phyloP scores from a whole-genome alignment of 2,329 filamentous ascomycete genomes.

The Phialophora expanda region DNA sequence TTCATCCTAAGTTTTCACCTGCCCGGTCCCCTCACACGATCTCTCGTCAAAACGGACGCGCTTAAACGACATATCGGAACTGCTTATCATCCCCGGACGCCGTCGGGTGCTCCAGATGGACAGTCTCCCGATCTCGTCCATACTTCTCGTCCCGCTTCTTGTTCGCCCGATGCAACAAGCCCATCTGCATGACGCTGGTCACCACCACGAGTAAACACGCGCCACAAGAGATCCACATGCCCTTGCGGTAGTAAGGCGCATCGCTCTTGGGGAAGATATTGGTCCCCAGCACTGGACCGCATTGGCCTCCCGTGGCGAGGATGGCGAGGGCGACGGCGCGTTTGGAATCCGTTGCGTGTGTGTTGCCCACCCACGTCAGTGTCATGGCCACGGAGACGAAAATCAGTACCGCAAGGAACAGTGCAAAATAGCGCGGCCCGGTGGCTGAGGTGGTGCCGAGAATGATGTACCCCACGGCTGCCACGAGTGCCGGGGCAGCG shows the following conservation, averaged over 20 bases:
- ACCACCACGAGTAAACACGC: conserved; percentile 40
- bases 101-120: conserved; percentile 25
- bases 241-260: conserved; percentile 45
- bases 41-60: no score
- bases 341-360: conserved; percentile 36
- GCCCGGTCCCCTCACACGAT: no score
- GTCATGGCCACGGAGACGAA: conserved; percentile 73
- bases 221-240: conserved; percentile 47
- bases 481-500: conserved; percentile 60
- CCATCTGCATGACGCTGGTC: conserved; percentile 28
- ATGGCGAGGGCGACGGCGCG: conserved; percentile 53
- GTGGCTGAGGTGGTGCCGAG: conserved; percentile 62
- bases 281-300: conserved; percentile 74
- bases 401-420: conserved; percentile 65
- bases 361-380: conserved; percentile 68
- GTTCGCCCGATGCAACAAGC: conserved; percentile 23
- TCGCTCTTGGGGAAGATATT: conserved; percentile 49
- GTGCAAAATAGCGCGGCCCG: conserved; percentile 57
- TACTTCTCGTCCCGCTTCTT: conserved; percentile 30
- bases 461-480: conserved; percentile 67
- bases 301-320: conserved; percentile 81
- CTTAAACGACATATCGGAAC: conserved; percentile 29
- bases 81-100: conserved; percentile 30
- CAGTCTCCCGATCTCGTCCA: conserved; percentile 26
- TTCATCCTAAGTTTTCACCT: no score